Conservation (phyloP, 2,329 filamentous ascomycete genomes). For the Phyllosticta citribraziliensis region DNA sequence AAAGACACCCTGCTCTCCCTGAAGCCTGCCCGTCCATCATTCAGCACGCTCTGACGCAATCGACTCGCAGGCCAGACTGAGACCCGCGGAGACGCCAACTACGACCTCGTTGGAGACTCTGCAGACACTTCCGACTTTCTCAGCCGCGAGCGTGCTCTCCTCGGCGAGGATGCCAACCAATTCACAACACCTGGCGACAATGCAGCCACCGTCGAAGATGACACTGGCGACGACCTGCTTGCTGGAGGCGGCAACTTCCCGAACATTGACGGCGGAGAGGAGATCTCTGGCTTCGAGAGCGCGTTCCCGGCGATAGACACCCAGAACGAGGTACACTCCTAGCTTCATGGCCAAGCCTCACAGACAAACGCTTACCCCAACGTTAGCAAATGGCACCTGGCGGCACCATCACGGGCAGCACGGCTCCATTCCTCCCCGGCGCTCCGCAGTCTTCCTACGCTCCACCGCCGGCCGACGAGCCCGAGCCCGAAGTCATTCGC, state of each 20-base stretch:
- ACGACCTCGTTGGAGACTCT: conserved; percentile 43
- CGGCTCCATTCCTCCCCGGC: conserved; percentile 45
- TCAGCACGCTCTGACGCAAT: not conserved
- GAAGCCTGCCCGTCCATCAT: not conserved
- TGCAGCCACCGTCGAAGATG: conserved; percentile 51
- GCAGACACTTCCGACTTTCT: conserved; percentile 74
- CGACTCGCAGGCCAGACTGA: conserved; percentile 54
- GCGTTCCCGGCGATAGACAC: conserved; percentile 80
- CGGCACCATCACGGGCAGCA: conserved; percentile 67
- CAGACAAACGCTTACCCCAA: not conserved
- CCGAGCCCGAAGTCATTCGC: conserved; percentile 78
- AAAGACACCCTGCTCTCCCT: conserved; percentile 15
- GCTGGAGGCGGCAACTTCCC: conserved; percentile 44
- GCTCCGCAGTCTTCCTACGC: conserved; percentile 25
- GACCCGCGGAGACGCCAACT: conserved; percentile 43
- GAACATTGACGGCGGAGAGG: conserved; percentile 31
- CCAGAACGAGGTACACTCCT: conserved; percentile 52
- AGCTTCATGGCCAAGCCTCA: not conserved
- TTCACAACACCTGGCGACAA: conserved; percentile 71
- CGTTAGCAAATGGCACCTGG: conserved; percentile 60
- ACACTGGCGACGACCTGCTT: conserved; percentile 60
- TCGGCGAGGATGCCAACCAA: conserved; percentile 88
- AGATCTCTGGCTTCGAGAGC: conserved; percentile 63
- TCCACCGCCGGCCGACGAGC: conserved; percentile 55
- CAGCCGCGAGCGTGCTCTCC: conserved; percentile 75